phyloP scores from a whole-genome alignment of 495 filamentous ascomycete genomes.

The Parathielavia hyrcaniae region DNA sequence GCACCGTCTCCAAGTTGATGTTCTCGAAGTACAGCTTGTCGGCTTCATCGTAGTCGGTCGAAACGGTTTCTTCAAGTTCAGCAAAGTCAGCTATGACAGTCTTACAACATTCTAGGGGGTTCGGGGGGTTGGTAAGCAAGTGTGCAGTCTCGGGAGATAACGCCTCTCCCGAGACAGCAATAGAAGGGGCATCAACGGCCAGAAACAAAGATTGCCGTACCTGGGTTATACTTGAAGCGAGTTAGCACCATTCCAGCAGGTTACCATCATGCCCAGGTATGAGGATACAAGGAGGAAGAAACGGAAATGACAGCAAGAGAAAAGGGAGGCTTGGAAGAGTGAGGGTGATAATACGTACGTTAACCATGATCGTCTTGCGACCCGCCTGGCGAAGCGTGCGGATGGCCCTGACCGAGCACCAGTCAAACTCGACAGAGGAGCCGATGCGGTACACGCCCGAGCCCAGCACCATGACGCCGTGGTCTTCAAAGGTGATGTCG shows the following conservation, averaged over 20 bases:
- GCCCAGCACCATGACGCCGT: conserved; percentile 91
- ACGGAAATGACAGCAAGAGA: neutral
- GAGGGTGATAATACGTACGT: conserved; percentile 34
- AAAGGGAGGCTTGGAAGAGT: neutral
- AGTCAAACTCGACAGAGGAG: conserved; percentile 97
- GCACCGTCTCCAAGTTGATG: conserved; percentile 87
- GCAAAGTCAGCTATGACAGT: conserved; percentile 4
- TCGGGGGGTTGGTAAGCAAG: too few species aligned
- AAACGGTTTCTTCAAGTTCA: conserved; percentile 62
- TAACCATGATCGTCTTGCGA: conserved; percentile 97
- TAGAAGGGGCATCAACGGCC: neutral
- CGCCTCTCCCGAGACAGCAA: too few species aligned
- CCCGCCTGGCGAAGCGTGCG: conserved; percentile 83
- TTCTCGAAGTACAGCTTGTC: conserved; percentile 96
- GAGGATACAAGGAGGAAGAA: neutral
- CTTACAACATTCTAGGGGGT: neutral
- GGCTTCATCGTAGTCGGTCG: conserved; percentile 94
- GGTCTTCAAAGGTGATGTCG: conserved; percentile 78
- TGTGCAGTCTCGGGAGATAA: too few species aligned
- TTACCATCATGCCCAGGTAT: too few species aligned
- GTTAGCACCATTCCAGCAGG: too few species aligned
- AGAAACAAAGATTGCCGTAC: neutral
- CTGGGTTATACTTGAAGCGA: too few species aligned
- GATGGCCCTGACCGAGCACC: conserved; percentile 96
- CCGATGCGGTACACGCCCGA: conserved; percentile 98